Base-by-base conservation (phyloP, 2,329 filamentous ascomycete species). In the Phyllosticta citrichinensis region DNA sequence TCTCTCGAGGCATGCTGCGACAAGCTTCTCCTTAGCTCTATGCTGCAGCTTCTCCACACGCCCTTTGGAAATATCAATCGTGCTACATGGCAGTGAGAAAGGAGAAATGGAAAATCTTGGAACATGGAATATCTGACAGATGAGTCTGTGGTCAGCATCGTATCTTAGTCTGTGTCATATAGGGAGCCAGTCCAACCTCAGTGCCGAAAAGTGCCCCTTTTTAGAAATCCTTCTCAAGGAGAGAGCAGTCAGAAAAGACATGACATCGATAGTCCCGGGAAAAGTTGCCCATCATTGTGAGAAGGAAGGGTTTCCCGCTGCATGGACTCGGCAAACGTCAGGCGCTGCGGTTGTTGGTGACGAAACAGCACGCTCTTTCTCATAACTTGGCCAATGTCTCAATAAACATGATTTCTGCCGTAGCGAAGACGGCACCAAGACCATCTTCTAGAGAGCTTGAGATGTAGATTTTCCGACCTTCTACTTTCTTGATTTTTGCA, bases 401-500 rank as follows among this genome's bases (percentile, higher is more conserved):
- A 17, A 80, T 68, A 66, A 81, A 87, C 65, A 86, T 66, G n/a
- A 74, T 78, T 30, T 86, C 82, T 1, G 74, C 81, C 20, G 67
- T 76, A 5, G 83, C 79, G 67, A 81, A 74, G 47, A 81, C 71
- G 2, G 66, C 71, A 1, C 80, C 79, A 2, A 76, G 66, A 1
- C 76, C 78, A 62, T 81, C 76, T 67, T 81, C 79, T 20, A 86
- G 69, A 33, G 74, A 75, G 1, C 74, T 80, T 55, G 74, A 73
- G 8, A 80, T 68, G 65, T 73, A 83, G 19, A 78, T 72, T 73
- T 87, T 87, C 64, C 81, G 76, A 3, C 81, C 80, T 52, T 83
- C 80, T 11, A 72, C 68, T 67, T 74, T 79, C 20, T 74, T 68
- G 40, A 80, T 64, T 65, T 71, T 74, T 0, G 77, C 76, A 20